These are phyloP conservation scores for Colletotrichum paranaense DNA, from an alignment of 2,329 filamentous ascomycete species.

Conservation along the genomic window DNA sequence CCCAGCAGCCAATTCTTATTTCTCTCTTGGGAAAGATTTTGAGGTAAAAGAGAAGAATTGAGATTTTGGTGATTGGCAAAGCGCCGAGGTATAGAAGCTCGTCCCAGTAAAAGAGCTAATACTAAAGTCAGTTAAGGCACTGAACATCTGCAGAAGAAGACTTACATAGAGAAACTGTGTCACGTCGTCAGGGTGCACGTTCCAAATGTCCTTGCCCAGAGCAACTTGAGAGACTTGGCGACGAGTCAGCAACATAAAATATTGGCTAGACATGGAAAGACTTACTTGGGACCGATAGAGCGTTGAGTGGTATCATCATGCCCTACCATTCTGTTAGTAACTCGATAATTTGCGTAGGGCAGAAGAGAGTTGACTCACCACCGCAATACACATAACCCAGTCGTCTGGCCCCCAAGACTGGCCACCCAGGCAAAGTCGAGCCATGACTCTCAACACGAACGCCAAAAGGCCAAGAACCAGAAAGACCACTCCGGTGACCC, in stretches of 20 bases:
- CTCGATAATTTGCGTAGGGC: neutral
- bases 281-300: constrained; percentile 20
- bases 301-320: constrained; percentile 30
- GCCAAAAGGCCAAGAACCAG: constrained; percentile 42
- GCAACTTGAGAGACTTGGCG: constrained; percentile 41
- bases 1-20: constrained; percentile 42
- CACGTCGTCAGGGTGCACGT: constrained; percentile 41
- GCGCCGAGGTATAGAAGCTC: constrained; percentile 46
- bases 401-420: constrained; percentile 51
- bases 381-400: constrained; percentile 49
- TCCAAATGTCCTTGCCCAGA: constrained; percentile 53
- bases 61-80: constrained; percentile 45
- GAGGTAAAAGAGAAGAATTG: constrained; percentile 47
- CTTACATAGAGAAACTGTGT: constrained; percentile 44
- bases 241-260: constrained; percentile 34
- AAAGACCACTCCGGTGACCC: constrained; percentile 42
- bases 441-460: constrained; percentile 43
- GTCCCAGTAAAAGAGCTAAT: constrained; percentile 42
- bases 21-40: constrained; percentile 43
- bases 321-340: constrained; percentile 15
- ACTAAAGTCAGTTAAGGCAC: neutral
- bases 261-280: neutral
- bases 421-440: constrained; percentile 41
- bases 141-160: accelerated
- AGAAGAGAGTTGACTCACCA: constrained; percentile 39